Evolutionary conservation across 352 stramenopile species (phyloP), one percentile per base, ranked within the genome.

Genomic region (Blastocystis sp.): DNA sequence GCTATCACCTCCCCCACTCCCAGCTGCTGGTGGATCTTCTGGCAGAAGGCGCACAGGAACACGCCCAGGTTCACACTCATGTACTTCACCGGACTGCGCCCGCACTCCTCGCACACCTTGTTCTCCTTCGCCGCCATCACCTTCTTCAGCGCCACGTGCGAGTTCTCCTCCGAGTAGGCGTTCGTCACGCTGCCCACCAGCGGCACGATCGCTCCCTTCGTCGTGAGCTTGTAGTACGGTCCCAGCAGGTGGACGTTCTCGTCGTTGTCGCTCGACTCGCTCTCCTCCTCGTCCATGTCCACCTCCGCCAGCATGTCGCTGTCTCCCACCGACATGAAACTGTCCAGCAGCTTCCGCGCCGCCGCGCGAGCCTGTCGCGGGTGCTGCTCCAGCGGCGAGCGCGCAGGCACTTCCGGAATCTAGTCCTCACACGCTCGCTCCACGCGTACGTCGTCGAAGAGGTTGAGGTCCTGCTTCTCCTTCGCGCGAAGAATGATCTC

Each of bases 51-150:
- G 55, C 79, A 89, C 31, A 89, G 21, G 39, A 89, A 89, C n/a
- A 89, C 67, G n/a, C 79, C 79, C 19, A 89, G 60, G 55, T 89
- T 89, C 29, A 89, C 67, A 31, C 35, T 65, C 29, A 80, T 66
- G 41, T 62, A 65, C 41, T 67, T 77, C 0, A 77, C 67, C n/a
- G 63, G 63, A 29, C 3, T 31, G 24, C 79, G 79, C 21, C 45
- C 67, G 45, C 79, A 89, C 60, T 89, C 79, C 12, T 50, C 63
- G 41, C 79, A 89, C 13, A 50, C 33, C 21, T 78, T 76, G 60
- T 89, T 89, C 31, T 80, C 79, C 59, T 89, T 89, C 26, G 19
- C 21, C 24, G 39, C 37, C 31, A 89, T 26, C 39, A 89, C 67
- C 55, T 80, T 77, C 39, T 71, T 69, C 50, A 89, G 31, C 12